A percentile compares a stretch with the other conserved stretches of the same genome.
Evolutionary conservation across 495 filamentous ascomycete genomes (phyloP).

Genomic region (Annulohypoxylon bovei): DNA sequence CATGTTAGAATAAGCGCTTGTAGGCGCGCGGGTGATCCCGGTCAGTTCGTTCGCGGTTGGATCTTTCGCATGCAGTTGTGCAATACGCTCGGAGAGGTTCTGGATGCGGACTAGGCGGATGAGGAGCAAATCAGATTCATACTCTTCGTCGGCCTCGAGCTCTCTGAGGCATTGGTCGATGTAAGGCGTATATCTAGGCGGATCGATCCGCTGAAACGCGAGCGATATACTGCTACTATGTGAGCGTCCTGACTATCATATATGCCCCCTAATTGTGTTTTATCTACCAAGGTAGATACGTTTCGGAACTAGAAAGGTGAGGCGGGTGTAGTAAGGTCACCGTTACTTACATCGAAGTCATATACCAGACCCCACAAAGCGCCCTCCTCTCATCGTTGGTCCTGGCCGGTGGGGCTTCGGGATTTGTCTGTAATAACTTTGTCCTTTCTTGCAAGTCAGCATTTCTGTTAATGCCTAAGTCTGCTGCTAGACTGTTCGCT

Average conservation of each 20-base stretch:
- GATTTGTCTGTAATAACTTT: constrained; percentile 28
- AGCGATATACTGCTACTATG: constrained; percentile 31
- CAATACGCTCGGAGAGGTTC: constrained; percentile 51
- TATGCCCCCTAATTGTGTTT: background rate
- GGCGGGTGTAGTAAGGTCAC: background rate
- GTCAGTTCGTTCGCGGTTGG: constrained; percentile 14
- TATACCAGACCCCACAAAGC: constrained; percentile 55
- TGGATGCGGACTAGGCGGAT: constrained; percentile 51
- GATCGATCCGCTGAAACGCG: constrained; percentile 46
- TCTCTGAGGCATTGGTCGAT: constrained; percentile 50
- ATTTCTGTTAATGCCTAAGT: constrained; percentile 55
- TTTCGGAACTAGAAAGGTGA: background rate
- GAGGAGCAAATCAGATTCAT: constrained; percentile 47
- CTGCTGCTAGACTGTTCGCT: constrained; percentile 56
- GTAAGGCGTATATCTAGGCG: constrained; percentile 48
- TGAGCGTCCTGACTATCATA: background rate
- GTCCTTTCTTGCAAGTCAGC: constrained; percentile 42
- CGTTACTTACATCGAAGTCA: constrained; percentile 51
- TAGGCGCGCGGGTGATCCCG: constrained; percentile 30
- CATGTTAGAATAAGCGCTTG: constrained; percentile 38
- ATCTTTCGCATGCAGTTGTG: constrained; percentile 42
- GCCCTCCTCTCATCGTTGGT: constrained; percentile 49
- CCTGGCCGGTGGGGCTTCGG: constrained; percentile 25
- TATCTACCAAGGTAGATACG: background rate
- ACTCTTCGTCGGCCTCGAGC: constrained; percentile 45